Evolutionary conservation across 306 rosid species (phyloP).

Genomic region (Astragalus membranaceus): DNA sequence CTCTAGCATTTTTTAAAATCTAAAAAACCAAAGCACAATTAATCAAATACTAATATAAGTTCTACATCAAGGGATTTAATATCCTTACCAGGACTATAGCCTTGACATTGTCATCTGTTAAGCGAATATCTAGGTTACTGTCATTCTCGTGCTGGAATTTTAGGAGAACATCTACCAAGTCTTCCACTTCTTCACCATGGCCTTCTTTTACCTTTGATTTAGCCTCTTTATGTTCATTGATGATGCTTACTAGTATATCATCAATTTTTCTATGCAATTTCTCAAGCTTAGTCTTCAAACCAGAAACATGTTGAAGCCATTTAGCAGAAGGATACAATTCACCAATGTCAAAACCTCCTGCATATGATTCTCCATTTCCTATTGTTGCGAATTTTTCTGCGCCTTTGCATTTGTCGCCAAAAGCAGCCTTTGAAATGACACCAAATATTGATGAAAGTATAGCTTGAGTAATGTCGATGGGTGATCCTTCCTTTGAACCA

Average conservation of each 20-base stretch:
- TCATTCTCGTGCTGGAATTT: not conserved
- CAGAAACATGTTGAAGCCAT: conserved; percentile 22
- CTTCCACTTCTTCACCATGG: not conserved
- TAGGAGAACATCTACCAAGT: conserved; percentile 17
- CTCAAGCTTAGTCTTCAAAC: conserved; percentile 26
- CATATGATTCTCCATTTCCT: not conserved
- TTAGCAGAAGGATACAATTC: conserved; percentile 35
- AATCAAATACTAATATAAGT: not conserved
- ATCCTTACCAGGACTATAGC: conserved; percentile 19
- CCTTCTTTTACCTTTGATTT: not conserved
- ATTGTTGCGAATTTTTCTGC: not conserved
- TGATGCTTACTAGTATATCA: conserved; percentile 7
- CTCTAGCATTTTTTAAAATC: no score
- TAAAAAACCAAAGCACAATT: no score
- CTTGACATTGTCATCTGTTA: conserved; percentile 17
- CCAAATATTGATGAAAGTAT: not conserved
- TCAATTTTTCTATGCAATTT: not conserved
- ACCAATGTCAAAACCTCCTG: conserved; percentile 17
- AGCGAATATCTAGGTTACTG: not conserved
- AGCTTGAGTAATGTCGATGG: conserved; percentile 18
- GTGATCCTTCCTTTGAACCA: not conserved
- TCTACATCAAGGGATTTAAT: not conserved
- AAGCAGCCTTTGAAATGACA: conserved; percentile 7
- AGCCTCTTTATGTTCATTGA: conserved; percentile 13
- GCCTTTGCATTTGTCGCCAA: conserved; percentile 19